phyloP scores from a whole-genome alignment of 306 rosid species.

The Crataegus laevigata region DNA sequence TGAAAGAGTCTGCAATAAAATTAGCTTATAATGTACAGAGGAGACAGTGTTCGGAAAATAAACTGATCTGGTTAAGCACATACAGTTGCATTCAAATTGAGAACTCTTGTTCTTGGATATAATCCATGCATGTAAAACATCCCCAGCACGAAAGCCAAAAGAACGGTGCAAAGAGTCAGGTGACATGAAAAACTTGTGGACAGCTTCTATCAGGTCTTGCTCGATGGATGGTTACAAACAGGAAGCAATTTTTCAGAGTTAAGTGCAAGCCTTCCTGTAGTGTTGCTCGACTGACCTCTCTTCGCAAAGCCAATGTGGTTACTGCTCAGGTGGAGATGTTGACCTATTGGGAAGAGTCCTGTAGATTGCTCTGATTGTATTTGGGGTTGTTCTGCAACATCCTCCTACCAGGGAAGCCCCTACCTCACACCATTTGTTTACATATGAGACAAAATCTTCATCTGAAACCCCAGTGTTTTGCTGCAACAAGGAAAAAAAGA shows the following conservation, averaged over 20 bases:
- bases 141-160: background rate
- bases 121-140: background rate
- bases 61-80: background rate
- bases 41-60: background rate
- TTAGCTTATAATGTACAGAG: background rate
- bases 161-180: background rate
- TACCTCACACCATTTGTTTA: slow-evolving; percentile 65
- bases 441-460: slow-evolving; percentile 68
- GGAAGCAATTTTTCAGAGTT: background rate
- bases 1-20: background rate
- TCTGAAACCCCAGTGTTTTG: slow-evolving; percentile 46
- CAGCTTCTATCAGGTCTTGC: too few relatives aligned
- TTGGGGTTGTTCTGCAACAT: slow-evolving; percentile 91
- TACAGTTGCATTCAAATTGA: background rate
- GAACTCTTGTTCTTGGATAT: background rate
- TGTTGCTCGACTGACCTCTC: background rate
- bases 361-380: slow-evolving; percentile 64
- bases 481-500: slow-evolving; percentile 27
- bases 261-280: background rate
- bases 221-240: background rate
- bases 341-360: slow-evolving; percentile 26
- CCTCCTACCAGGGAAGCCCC: slow-evolving; percentile 94
- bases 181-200: background rate
- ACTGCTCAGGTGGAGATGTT: background rate
- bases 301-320: background rate